Evolutionary conservation across 257 asterid genomes (phyloP), one percentile per base, ranked within the genome.

Genomic region (Primulina tabacum): DNA sequence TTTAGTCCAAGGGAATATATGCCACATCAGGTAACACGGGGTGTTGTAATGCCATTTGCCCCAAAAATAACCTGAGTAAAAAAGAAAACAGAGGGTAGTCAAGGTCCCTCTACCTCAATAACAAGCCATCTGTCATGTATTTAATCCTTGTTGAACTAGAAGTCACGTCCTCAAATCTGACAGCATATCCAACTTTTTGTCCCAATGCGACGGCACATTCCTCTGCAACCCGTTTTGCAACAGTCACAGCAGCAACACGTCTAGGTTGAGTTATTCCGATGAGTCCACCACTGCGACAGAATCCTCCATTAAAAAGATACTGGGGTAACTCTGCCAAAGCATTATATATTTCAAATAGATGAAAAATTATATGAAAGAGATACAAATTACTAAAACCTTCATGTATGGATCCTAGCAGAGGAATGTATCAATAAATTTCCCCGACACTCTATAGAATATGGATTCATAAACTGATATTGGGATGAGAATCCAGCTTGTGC

Each of bases 191-290:
- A 68, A 93, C 97, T 72, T 74, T 87, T 83, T 90, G 92, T 60
- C 99, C 97, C 68, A 90, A 67, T 30, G 86, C 26, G 64, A 79
- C 87, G 62, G 92, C 92, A 83, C 88, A 89, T 79, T 93, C 97
- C 83, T 90, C 99, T 16, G 97, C 84, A 69, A 93, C 99, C 78
- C 97, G 87, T 85, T 90, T 89, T 55, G 99, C 97, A 29, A 93
- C 99, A 62, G 97, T 87, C 12, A 87, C 82, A 72, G 97, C 99
- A 57, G 99, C 99, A 78, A 93, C 99, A 73, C 99, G 97, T 71
- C 99, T 87, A 70, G 99, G 97, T 80, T 90, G 99, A 67, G 97
- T 90, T 78, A 93, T 72, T 73, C 99, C 99, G 67, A 93, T 89
- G 65, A 86, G 76, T 68, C 98, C 91, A 62, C 96, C 94, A 74